phyloP scores from a whole-genome alignment of 129 eudicot species.

The Saussurea involucrata region DNA sequence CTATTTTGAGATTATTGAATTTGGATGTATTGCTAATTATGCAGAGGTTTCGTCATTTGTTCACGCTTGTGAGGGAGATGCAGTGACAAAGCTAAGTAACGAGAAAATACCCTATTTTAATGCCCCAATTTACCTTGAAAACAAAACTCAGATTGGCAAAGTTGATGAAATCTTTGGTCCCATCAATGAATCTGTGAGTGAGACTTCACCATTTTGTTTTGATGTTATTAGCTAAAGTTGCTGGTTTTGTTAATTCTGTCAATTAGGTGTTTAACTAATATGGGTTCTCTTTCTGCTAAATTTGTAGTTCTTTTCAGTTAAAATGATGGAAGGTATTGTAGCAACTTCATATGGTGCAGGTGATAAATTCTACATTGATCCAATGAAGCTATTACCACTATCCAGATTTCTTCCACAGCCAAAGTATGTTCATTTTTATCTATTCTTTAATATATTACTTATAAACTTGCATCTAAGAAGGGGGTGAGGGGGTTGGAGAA shows the following conservation, averaged over 20 bases:
- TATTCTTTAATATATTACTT: not conserved
- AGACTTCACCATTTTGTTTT: not conserved
- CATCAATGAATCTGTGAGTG: conserved; percentile 87
- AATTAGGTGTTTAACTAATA: not conserved
- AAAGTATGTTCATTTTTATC: conserved; percentile 49
- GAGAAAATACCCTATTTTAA: conserved; percentile 89
- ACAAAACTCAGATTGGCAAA: conserved; percentile 94
- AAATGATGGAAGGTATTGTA: conserved; percentile 88
- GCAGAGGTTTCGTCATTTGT: conserved; percentile 84
- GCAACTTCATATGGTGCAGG: conserved; percentile 82
- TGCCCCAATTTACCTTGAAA: conserved; percentile 89
- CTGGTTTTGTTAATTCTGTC: not conserved
- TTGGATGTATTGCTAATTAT: not conserved
- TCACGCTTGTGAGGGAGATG: conserved; percentile 93
- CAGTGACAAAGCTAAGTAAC: conserved; percentile 86
- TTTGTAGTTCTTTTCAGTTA: conserved; percentile 56
- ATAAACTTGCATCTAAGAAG: not conserved
- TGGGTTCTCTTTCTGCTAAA: not conserved
- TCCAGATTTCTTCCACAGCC: conserved; percentile 93
- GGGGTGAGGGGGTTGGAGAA: not conserved
- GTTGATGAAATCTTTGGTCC: conserved; percentile 98
- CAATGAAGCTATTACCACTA: conserved; percentile 79
- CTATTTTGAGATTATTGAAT: not conserved
- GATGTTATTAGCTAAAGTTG: not conserved
- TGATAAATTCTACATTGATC: conserved; percentile 91